phyloP scores from a whole-genome alignment of 2,329 filamentous ascomycete genomes.

The Orbilia blumenaviensis region DNA sequence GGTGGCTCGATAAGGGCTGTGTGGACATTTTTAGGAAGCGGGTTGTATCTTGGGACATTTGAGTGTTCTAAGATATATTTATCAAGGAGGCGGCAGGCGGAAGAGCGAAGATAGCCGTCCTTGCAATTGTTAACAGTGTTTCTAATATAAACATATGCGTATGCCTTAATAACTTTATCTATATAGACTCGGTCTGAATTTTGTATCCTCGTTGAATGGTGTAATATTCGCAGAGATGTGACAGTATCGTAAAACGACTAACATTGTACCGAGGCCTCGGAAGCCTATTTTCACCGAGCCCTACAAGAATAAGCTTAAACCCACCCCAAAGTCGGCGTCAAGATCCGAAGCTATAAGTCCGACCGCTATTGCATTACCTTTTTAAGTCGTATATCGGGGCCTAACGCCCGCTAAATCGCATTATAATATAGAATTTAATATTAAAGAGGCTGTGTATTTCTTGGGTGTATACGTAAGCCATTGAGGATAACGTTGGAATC shows the following conservation, averaged over 20 bases:
- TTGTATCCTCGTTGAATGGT: no score
- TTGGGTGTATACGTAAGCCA: not conserved
- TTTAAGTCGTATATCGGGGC: not conserved
- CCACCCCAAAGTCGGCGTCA: not conserved
- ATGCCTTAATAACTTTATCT: no score
- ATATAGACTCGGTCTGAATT: no score
- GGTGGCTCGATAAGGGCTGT: constrained; percentile 76
- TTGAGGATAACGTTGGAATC: not conserved
- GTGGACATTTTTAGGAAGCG: constrained; percentile 85
- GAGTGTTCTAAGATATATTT: constrained; percentile 78
- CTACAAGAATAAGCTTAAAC: constrained; percentile 5
- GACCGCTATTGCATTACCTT: not conserved
- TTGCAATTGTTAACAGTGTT: no score
- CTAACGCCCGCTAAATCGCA: not conserved
- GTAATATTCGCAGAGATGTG: no score
- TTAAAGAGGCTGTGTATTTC: constrained; percentile 6
- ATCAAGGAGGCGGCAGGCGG: constrained; percentile 63
- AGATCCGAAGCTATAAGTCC: not conserved
- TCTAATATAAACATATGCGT: no score
- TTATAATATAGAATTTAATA: not conserved
- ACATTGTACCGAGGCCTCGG: not conserved
- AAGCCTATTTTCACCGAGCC: constrained; percentile 8
- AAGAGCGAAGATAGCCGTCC: constrained; percentile 56
- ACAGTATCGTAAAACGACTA: no score
- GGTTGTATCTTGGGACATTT: constrained; percentile 85